phyloP scores from a whole-genome alignment of 768 basidiomycete species.

The Lactarius psammicola region DNA sequence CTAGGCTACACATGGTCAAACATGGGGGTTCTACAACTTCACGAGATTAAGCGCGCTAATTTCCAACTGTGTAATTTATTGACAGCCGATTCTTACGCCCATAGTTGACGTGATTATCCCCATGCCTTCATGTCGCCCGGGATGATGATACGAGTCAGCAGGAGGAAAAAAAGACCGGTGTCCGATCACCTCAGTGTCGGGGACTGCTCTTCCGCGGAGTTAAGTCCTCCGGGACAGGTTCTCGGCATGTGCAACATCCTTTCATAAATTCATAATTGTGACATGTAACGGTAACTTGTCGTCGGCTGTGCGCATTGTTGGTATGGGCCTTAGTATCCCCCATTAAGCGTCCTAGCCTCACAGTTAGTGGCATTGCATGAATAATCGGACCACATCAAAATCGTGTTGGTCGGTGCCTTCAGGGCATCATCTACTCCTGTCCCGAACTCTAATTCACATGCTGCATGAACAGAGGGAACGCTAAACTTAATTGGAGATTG shows the following conservation, averaged over 20 bases:
- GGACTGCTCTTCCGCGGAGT: slow-evolving; percentile 16
- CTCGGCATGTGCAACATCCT: neutral
- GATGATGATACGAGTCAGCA: neutral
- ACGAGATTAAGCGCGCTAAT: neutral
- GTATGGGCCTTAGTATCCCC: neutral
- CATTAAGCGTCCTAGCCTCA: neutral
- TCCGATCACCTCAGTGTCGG: slow-evolving; percentile 23
- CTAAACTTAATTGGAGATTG: neutral
- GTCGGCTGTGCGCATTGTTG: slow-evolving; percentile 11
- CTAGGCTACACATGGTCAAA: neutral
- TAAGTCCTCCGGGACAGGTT: neutral
- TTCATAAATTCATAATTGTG: neutral
- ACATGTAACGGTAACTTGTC: slow-evolving; percentile 8
- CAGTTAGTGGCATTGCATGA: slow-evolving; percentile 7
- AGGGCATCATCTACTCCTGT: neutral
- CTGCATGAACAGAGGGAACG: neutral
- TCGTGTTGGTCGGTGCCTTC: neutral
- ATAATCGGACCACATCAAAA: neutral
- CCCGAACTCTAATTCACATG: slow-evolving; percentile 14
- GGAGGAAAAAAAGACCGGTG: neutral
- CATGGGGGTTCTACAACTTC: neutral
- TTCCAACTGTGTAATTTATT: neutral
- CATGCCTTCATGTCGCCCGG: slow-evolving; percentile 8
- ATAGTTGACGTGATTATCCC: slow-evolving; percentile 20
- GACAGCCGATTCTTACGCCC: neutral